Evolutionary conservation across 495 filamentous ascomycete species (phyloP).

Genomic region (Cudoniella acicularis): DNA sequence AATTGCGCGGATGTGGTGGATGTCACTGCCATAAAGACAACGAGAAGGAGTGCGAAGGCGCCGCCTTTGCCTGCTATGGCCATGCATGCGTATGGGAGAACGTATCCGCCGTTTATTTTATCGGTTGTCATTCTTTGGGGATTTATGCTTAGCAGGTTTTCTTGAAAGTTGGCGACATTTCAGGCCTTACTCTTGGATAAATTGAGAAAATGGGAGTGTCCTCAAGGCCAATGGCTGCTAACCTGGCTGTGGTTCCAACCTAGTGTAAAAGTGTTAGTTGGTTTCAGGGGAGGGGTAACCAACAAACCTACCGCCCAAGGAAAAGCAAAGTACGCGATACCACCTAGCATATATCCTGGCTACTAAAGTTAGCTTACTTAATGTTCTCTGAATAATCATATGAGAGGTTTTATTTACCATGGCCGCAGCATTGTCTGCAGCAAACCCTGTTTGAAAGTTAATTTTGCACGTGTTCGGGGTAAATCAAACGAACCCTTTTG

Average conservation of each 20-base stretch:
- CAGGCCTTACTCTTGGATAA: slow-evolving; percentile 35
- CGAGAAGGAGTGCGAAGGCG: slow-evolving; percentile 39
- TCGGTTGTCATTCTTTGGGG: slow-evolving; percentile 36
- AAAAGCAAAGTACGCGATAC: slow-evolving; percentile 48
- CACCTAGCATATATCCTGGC: slow-evolving; percentile 47
- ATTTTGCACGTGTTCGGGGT: too few relatives aligned
- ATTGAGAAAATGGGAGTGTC: slow-evolving; percentile 42
- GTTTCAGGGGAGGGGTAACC: too few relatives aligned
- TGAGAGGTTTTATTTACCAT: neutral
- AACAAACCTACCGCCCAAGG: slow-evolving; percentile 47
- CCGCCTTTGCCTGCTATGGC: slow-evolving; percentile 44
- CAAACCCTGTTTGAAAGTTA: neutral
- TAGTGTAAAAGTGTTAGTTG: too few relatives aligned
- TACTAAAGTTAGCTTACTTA: slow-evolving; percentile 26
- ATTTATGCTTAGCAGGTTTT: too few relatives aligned
- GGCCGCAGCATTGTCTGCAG: neutral
- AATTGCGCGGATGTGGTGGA: slow-evolving; percentile 42
- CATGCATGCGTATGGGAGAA: slow-evolving; percentile 40
- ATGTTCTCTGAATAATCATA: too few relatives aligned
- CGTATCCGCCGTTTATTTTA: slow-evolving; percentile 40
- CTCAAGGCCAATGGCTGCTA: slow-evolving; percentile 43
- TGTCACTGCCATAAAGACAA: slow-evolving; percentile 50
- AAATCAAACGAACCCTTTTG: neutral
- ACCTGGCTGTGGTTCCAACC: slow-evolving; percentile 21
- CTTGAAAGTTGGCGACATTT: too few relatives aligned